Percentiles rank a stretch among this genome's conserved stretches.
Conservation (phyloP, 495 filamentous ascomycete genomes). For the Neurospora discreta region DNA sequence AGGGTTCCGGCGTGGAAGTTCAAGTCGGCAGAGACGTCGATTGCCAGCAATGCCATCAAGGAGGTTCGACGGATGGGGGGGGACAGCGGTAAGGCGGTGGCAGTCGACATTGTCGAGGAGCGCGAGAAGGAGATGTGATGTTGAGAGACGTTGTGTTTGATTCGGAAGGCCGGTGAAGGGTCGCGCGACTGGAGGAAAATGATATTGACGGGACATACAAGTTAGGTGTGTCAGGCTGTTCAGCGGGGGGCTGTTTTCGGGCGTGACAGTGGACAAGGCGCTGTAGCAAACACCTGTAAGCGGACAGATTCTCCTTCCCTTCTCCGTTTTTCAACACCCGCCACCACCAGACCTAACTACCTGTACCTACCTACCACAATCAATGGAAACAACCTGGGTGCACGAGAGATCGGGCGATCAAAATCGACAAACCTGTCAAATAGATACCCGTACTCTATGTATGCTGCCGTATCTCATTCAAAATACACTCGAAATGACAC, state of each 20-base stretch:
- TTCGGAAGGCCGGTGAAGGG: not conserved
- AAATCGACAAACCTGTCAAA: no score
- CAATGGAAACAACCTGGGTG: no score
- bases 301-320: no score
- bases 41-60: slow-evolving; percentile 23
- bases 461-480: no score
- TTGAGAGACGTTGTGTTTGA: not conserved
- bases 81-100: not conserved
- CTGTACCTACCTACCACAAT: no score
- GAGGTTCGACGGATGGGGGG: slow-evolving; percentile 11
- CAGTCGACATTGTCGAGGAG: not conserved
- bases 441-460: no score
- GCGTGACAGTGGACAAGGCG: not conserved
- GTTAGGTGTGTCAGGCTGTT: not conserved
- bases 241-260: not conserved
- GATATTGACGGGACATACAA: not conserved
- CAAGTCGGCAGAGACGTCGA: slow-evolving; percentile 23
- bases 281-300: not conserved
- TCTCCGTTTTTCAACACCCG: no score
- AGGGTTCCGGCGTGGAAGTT: slow-evolving; percentile 29
- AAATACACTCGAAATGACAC: no score
- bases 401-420: no score
- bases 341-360: no score
- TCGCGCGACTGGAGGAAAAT: no score
- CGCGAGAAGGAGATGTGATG: not conserved